Conservation (phyloP, 805 yeast genomes). For the Schwanniomyces vanrijiae region DNA sequence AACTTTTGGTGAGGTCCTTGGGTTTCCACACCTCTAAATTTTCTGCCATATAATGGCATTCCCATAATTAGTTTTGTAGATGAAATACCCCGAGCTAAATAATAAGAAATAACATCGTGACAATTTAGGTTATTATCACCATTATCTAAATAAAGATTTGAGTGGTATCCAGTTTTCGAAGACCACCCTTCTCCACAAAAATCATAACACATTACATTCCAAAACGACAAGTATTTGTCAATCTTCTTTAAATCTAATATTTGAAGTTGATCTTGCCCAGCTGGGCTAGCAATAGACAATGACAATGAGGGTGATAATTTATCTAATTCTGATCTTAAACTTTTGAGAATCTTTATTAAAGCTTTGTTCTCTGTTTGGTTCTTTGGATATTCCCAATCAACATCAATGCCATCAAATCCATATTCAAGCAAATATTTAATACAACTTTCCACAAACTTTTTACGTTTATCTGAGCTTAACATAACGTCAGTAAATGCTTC, state of each 20-base stretch:
- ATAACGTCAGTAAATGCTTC: conserved; percentile 38
- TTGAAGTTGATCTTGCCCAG: conserved; percentile 46
- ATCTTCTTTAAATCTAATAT: conserved; percentile 50
- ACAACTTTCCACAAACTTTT: conserved; percentile 50
- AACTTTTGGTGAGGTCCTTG: conserved; percentile 47
- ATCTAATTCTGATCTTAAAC: conserved; percentile 41
- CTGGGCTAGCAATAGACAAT: conserved; percentile 79
- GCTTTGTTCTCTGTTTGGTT: conserved; percentile 43
- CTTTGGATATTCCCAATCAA: conserved; percentile 92
- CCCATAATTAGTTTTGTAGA: conserved; percentile 68
- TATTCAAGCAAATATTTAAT: conserved; percentile 47
- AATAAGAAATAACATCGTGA: conserved; percentile 46
- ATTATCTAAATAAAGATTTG: conserved; percentile 54
- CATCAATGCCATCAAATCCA: conserved; percentile 86
- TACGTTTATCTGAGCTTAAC: conserved; percentile 22
- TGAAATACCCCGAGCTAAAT: conserved; percentile 42
- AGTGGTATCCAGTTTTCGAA: conserved; percentile 57
- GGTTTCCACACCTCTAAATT: conserved; percentile 24
- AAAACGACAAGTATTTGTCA: conserved; percentile 59
- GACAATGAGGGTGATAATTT: conserved; percentile 30
- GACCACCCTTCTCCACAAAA: conserved; percentile 77
- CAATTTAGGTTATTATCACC: conserved; percentile 46
- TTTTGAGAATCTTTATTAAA: conserved; percentile 43
- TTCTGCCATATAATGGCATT: conserved; percentile 81
- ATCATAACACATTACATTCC: conserved; percentile 94